A percentile compares a stretch with the other conserved stretches of the same genome.
phyloP scores from a whole-genome alignment of 495 filamentous ascomycete species.

The Friedmanniomyces endolithicus region DNA sequence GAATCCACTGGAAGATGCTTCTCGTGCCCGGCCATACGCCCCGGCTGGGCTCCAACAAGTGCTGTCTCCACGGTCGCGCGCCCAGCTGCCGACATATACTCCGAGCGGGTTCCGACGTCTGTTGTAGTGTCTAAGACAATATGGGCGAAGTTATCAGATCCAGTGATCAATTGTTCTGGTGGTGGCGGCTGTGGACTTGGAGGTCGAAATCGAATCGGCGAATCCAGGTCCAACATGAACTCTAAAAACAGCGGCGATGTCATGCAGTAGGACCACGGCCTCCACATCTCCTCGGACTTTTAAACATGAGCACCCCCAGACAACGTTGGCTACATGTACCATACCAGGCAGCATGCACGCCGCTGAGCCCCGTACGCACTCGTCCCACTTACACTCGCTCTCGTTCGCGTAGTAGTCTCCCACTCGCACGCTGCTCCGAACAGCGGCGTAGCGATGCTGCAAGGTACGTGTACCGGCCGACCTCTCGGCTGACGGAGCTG shows the following conservation, averaged over 20 bases:
- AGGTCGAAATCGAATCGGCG: too few relatives aligned
- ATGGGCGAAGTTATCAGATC: not conserved
- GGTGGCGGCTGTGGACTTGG: too few relatives aligned
- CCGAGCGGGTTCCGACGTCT: not conserved
- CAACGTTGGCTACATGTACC: too few relatives aligned
- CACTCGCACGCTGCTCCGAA: not conserved
- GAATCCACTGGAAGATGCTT: constrained; percentile 21
- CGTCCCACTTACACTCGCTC: too few relatives aligned
- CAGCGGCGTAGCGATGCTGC: not conserved
- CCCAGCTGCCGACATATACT: constrained; percentile 11
- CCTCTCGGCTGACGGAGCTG: not conserved
- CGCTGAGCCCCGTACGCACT: too few relatives aligned
- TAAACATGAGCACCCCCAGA: too few relatives aligned
- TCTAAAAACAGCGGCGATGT: too few relatives aligned
- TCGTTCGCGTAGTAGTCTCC: not conserved
- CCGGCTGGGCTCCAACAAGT: constrained; percentile 13
- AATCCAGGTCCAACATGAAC: too few relatives aligned
- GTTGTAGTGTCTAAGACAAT: not conserved
- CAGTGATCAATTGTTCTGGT: too few relatives aligned
- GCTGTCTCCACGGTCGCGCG: constrained; percentile 9
- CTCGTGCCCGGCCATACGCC: constrained; percentile 30
- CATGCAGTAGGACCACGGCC: too few relatives aligned
- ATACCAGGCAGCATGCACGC: too few relatives aligned
- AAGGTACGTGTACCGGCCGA: not conserved
- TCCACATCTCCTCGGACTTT: too few relatives aligned